Conservation (phyloP, 768 basidiomycete genomes). For the Amanita molliuscula region DNA sequence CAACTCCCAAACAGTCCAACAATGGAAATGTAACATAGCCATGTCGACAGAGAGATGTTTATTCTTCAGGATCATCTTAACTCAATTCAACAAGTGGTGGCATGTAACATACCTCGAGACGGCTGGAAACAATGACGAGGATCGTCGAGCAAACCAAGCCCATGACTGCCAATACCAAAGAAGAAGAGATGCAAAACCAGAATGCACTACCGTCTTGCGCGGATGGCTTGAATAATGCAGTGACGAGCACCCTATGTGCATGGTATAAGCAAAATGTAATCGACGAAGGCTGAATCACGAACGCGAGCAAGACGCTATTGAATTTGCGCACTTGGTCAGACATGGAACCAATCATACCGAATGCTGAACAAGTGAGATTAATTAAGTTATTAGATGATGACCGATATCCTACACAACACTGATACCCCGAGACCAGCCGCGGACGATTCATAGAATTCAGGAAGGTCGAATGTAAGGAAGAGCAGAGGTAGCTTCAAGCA, state of each 20-base stretch:
- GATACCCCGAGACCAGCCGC: too few relatives aligned
- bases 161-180: background rate
- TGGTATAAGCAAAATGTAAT: background rate
- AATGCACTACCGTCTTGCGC: background rate
- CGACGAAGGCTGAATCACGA: background rate
- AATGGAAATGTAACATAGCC: background rate
- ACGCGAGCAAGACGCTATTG: background rate
- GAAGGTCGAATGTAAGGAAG: too few relatives aligned
- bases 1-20: background rate
- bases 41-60: background rate
- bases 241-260: background rate
- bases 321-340: background rate
- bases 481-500: too few relatives aligned
- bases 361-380: too few relatives aligned
- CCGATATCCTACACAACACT: too few relatives aligned
- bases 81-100: background rate
- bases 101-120: background rate
- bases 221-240: background rate
- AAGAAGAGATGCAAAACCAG: conserved; percentile 1
- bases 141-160: background rate
- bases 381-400: too few relatives aligned
- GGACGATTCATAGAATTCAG: too few relatives aligned
- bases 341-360: too few relatives aligned
- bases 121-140: background rate
- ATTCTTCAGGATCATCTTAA: background rate